phyloP scores from a whole-genome alignment of 345 rosid genomes.

The Rhodamnia argentea region DNA sequence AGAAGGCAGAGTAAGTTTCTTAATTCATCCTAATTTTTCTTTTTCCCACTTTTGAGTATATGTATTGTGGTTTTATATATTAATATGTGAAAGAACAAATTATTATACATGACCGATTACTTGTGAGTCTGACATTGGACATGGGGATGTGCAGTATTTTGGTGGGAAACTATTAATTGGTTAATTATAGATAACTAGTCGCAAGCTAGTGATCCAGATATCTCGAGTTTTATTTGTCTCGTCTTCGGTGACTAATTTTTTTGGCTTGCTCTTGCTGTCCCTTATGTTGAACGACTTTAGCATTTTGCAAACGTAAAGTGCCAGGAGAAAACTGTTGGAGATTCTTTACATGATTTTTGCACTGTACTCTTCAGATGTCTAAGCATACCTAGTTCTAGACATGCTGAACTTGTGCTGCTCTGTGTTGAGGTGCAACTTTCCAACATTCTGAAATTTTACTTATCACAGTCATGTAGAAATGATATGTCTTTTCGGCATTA shows the following conservation, averaged over 20 bases:
- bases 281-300: neutral
- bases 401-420: neutral
- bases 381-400: neutral
- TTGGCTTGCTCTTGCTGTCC: neutral
- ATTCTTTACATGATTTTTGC: neutral
- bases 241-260: neutral
- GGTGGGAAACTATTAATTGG: neutral
- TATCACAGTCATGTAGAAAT: neutral
- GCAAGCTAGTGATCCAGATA: neutral
- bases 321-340: neutral
- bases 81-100: neutral
- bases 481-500: neutral
- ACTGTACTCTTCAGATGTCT: neutral
- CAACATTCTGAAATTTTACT: neutral
- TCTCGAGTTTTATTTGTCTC: neutral
- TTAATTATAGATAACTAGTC: neutral
- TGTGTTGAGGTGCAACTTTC: neutral
- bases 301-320: neutral
- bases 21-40: neutral
- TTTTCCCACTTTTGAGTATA: neutral
- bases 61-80: neutral
- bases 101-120: neutral
- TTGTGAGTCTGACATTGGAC: neutral
- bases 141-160: neutral
- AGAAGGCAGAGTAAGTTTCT: conserved; percentile 25